These are phyloP conservation scores for Backusella australiensis DNA, from an alignment of 192 early-diverging fungal genomes.

Conservation along the genomic window DNA sequence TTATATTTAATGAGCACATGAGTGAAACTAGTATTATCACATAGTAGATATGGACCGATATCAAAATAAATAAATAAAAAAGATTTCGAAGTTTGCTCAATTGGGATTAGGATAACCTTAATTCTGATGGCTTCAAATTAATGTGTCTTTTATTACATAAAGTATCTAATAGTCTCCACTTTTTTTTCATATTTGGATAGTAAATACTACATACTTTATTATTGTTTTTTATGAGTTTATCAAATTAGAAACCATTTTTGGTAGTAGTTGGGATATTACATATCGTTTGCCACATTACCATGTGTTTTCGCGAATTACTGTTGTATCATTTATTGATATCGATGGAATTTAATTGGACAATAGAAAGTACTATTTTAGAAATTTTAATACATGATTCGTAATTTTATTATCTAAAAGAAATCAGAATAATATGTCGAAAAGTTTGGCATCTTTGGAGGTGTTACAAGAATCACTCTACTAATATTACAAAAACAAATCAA, in stretches of 20 bases:
- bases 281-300: not conserved
- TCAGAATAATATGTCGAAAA: not conserved
- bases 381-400: not conserved
- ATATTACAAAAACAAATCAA: not conserved
- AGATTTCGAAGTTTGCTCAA: not conserved
- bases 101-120: not conserved
- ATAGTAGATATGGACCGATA: not conserved
- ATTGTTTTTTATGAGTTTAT: not conserved
- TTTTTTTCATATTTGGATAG: too few species aligned
- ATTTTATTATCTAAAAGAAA: not conserved
- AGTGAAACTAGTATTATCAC: not conserved
- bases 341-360: not conserved
- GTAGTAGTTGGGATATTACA: not conserved
- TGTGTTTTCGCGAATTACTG: not conserved
- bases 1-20: not conserved
- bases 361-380: slow-evolving; percentile 7
- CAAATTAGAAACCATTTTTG: not conserved
- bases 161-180: too few species aligned
- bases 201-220: not conserved
- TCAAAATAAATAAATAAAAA: not conserved
- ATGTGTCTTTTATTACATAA: not conserved
- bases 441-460: not conserved
- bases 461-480: not conserved
- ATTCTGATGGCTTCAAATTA: not conserved
- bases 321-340: not conserved